These are phyloP conservation scores for Lithospermum erythrorhizon DNA, from an alignment of 257 asterid genomes.

Conservation along the genomic window DNA sequence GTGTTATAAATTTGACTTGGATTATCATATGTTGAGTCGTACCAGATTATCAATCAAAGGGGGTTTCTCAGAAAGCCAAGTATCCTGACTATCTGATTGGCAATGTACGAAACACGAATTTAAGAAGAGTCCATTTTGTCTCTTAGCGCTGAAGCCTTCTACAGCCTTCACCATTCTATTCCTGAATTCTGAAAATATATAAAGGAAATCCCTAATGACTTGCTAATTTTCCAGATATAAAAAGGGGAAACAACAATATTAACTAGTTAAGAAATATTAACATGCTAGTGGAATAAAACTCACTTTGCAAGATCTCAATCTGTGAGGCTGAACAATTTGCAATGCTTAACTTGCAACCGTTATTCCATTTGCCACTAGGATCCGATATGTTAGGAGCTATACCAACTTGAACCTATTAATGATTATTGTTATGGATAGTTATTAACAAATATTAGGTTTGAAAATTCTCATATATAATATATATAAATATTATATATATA, in stretches of 20 bases:
- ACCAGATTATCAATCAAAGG: constrained; percentile 66
- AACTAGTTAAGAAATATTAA: not conserved
- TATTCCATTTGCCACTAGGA: constrained; percentile 50
- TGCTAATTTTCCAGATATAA: no score
- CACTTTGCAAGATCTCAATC: constrained; percentile 33
- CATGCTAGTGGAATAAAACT: not conserved
- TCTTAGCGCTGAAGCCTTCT: constrained; percentile 29
- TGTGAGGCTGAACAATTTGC: constrained; percentile 45
- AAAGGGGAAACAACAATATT: no score
- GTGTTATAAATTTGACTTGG: no score
- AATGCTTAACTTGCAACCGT: constrained; percentile 37
- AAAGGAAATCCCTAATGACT: not conserved
- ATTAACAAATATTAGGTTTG: no score
- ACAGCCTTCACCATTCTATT: constrained; percentile 46
- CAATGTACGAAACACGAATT: constrained; percentile 96
- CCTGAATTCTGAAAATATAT: constrained; percentile 36
- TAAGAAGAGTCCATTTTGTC: constrained; percentile 57
- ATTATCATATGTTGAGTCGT: constrained; percentile 7
- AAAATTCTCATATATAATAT: no score
- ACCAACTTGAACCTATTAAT: constrained; percentile 52
- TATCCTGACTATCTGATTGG: constrained; percentile 92
- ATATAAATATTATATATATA: no score
- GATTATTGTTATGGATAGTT: no score
- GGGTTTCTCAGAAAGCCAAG: constrained; percentile 71
- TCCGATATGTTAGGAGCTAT: constrained; percentile 63